A percentile compares a stretch with the other conserved stretches of the same genome.
Evolutionary conservation across 352 stramenopile species (phyloP).

Genomic region (Globisporangium yorkense): DNA sequence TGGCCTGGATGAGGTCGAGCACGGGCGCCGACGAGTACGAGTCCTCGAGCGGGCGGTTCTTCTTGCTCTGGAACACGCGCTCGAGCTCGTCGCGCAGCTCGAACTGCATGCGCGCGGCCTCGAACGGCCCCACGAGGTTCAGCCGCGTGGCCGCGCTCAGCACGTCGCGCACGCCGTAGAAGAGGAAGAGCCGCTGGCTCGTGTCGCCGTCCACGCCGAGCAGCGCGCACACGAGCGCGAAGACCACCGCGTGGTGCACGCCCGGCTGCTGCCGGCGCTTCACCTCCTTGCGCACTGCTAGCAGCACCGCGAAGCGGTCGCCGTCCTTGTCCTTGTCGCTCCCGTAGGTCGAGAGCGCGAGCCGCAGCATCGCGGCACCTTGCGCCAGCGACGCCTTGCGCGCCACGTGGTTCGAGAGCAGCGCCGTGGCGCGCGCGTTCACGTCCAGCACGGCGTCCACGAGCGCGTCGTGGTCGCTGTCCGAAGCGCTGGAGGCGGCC

Average conservation of each 20-base stretch:
- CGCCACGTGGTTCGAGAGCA: conserved; percentile 78
- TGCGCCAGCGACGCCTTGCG: conserved; percentile 72
- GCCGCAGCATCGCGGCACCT: conserved; percentile 55
- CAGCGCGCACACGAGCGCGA: conserved; percentile 57
- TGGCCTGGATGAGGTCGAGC: conserved; percentile 75
- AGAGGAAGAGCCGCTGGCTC: conserved; percentile 78
- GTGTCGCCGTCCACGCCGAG: conserved; percentile 34
- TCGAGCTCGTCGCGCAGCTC: conserved; percentile 45
- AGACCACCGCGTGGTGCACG: conserved; percentile 65
- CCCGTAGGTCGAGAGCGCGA: conserved; percentile 59
- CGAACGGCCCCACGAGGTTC: conserved; percentile 70
- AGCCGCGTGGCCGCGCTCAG: conserved; percentile 75
- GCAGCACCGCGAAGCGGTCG: conserved; percentile 28
- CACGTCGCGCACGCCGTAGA: conserved; percentile 61
- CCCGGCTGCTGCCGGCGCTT: conserved; percentile 44
- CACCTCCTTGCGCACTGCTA: conserved; percentile 40
- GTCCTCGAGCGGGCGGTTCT: conserved; percentile 50
- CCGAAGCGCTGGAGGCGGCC: background rate
- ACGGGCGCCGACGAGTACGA: conserved; percentile 76
- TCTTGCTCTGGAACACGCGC: conserved; percentile 52
- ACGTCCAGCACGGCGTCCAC: conserved; percentile 42
- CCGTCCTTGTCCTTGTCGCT: background rate
- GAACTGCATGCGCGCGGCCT: conserved; percentile 66
- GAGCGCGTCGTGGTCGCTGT: conserved; percentile 6
- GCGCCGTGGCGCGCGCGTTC: conserved; percentile 41